Base-by-base conservation (phyloP, 169 alveolate genomes). In the Ichthyophthirius multifiliis region DNA sequence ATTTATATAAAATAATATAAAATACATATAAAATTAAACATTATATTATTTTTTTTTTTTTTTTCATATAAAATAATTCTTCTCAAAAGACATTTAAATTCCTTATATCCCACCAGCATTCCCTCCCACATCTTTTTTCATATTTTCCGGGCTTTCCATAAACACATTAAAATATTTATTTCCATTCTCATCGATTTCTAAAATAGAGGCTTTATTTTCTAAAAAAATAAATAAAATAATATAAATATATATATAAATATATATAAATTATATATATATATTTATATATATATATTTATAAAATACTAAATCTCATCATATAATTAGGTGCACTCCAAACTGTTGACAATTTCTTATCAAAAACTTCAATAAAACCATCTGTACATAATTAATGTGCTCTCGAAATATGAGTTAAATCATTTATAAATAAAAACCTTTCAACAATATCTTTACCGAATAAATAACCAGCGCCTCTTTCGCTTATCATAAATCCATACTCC, bases 301-400 rank as follows among this genome's bases (percentile, higher is more conserved):
- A 55, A 55, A 55, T 83, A 34, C 65, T 82, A 46, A 86, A 88
- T 65, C 97, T 71, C 74, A 89, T 90, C 55, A 95, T 84, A 55
- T 94, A 94, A 81, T 94, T 94, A 15, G 97, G 97, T 0, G 97
- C 97, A 81, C 94, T 87, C 95, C 97, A 94, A n/a, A 94, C 95
- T 16, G 97, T 94, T 12, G 84, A 71, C 65, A 92, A 88, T 23
- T 80, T 85, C 30, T 87, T 91, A 74, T 89, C 92, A 86, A 94
- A 94, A 35, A 90, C 73, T 0, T 74, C 76, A 74, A 86, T 73
- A 74, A 83, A 94, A 27, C 97, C 97, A 47, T 94, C 97, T 82
- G 83, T 76, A 73, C 96, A 92, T 23, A 94, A 86, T 75, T 94
- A 83, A 71, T 94, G 97, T 16, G 97, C 97, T 65, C 97, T 88